Base-by-base conservation (phyloP, 495 filamentous ascomycete species). In the Stereocaulon alpinum region DNA sequence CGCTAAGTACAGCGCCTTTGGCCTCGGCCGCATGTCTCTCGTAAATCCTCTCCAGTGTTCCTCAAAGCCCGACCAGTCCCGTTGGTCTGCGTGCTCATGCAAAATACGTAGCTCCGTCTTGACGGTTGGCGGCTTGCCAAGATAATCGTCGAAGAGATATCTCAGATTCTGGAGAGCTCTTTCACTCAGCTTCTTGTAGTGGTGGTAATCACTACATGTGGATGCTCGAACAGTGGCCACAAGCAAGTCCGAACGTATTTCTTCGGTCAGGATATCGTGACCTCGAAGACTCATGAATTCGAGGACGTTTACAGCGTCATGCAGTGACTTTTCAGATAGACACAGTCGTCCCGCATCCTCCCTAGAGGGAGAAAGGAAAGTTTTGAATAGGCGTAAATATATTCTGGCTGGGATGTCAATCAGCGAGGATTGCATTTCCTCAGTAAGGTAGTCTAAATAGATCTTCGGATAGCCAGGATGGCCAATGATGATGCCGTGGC, bases 11-110 rank as follows among this genome's bases (percentile, higher is more conserved):
- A 87, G 71, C 7, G 65, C 69, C 27, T 67, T 68, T 2, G 79
- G 81, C 40, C 86, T 80, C 5, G 74, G 67, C 22, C 70, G 64
- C 6, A 74, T 67, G 53, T 75, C 71, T 40, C 76, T 72, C 45
- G 84, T 72, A 27, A 82, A 69, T 49, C 76, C 73, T 54, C 77
- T 74, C 82, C 84, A 90, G 40, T 77, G 63, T 11, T 78, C 73
- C 84, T 81, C 86, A 61, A 89, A 82, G 4, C 68, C 69, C 14
- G 74, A 66, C 74, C 81, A 86, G 54, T 80, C 66, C 2, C 69
- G 64, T 32, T 62, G 60, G 34, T 63, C 44, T 59, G 58, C 40
- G 58, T 47, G 52, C 62, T 29, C 44, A 29, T 59, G 41, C 44
- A 74, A 49, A 11, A 67, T 63, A 17, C 41, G 29, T 30, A 69